A percentile compares a stretch with the other conserved stretches of the same genome.
These are phyloP conservation scores for Podospora anserina DNA, from an alignment of 495 filamentous ascomycete genomes.

Conservation along the genomic window DNA sequence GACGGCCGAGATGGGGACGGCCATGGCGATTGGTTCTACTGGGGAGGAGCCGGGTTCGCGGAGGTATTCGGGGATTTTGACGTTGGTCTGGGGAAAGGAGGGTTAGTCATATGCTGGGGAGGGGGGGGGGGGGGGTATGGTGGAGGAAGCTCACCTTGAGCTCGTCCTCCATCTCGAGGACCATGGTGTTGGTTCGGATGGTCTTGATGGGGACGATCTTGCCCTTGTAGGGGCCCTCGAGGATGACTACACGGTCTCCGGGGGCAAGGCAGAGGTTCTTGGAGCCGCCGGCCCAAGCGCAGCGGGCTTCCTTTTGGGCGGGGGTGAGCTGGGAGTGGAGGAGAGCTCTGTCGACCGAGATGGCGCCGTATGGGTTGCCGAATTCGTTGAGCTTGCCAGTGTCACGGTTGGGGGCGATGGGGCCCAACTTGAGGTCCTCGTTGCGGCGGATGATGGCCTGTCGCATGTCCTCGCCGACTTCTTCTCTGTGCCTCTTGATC, in stretches of 20 bases:
- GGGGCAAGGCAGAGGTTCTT: slow-evolving; percentile 60
- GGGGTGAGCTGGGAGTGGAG: slow-evolving; percentile 23
- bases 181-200: slow-evolving; percentile 57
- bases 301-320: slow-evolving; percentile 31
- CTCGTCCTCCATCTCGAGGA: slow-evolving; percentile 59
- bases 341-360: slow-evolving; percentile 29
- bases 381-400: slow-evolving; percentile 47
- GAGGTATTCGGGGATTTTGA: slow-evolving; percentile 55
- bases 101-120: neutral
- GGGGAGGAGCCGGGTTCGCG: slow-evolving; percentile 39
- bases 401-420: slow-evolving; percentile 71
- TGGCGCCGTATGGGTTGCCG: slow-evolving; percentile 23
- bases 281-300: slow-evolving; percentile 49
- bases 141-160: slow-evolving; percentile 58
- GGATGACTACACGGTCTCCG: slow-evolving; percentile 74
- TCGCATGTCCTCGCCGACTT: slow-evolving; percentile 23
- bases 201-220: slow-evolving; percentile 66
- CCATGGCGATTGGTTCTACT: slow-evolving; percentile 45
- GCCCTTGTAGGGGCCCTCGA: slow-evolving; percentile 72
- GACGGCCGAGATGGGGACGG: slow-evolving; percentile 64
- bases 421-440: slow-evolving; percentile 75
- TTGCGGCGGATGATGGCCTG: slow-evolving; percentile 35
- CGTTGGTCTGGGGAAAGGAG: slow-evolving; percentile 44
- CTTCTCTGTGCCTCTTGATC: neutral
- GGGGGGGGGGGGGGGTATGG: neutral